phyloP scores from a whole-genome alignment of 345 rosid genomes.

The Clarkia xantiana region DNA sequence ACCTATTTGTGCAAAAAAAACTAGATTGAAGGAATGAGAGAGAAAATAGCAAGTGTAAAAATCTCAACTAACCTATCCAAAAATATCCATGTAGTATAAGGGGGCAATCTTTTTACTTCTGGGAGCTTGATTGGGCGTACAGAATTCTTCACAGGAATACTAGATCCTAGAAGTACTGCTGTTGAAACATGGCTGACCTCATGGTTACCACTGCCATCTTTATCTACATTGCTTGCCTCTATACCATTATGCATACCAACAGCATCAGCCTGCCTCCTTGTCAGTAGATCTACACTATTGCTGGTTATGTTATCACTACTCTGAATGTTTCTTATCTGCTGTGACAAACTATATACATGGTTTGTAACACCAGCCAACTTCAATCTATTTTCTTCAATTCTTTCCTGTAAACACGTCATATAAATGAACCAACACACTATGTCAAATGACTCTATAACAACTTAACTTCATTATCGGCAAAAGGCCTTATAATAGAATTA shows the following conservation, averaged over 20 bases:
- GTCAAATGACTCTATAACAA: constrained; percentile 6
- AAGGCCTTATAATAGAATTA: constrained; percentile 9
- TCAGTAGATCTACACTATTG: constrained; percentile 39
- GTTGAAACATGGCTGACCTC: constrained; percentile 49
- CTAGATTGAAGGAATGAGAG: not conserved
- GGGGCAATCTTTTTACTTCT: constrained; percentile 68
- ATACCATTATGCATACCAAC: constrained; percentile 46
- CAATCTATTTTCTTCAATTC: constrained; percentile 58
- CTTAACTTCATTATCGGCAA: constrained; percentile 1
- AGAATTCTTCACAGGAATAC: constrained; percentile 60
- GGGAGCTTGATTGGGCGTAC: constrained; percentile 65
- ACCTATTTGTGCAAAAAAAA: no score
- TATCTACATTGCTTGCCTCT: constrained; percentile 38
- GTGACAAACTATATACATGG: constrained; percentile 31
- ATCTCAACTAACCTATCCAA: constrained; percentile 58
- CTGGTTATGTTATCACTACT: constrained; percentile 10
- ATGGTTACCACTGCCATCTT: constrained; percentile 27
- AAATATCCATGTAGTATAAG: constrained; percentile 94
- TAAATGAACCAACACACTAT: not conserved
- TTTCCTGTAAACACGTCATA: constrained; percentile 32
- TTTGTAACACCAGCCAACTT: constrained; percentile 45
- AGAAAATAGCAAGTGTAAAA: constrained; percentile 3
- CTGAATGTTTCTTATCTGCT: constrained; percentile 39
- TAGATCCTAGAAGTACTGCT: constrained; percentile 57
- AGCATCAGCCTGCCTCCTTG: constrained; percentile 69